Base-by-base conservation (phyloP, 2,329 filamentous ascomycete genomes). In the Aureobasidium sp. region DNA sequence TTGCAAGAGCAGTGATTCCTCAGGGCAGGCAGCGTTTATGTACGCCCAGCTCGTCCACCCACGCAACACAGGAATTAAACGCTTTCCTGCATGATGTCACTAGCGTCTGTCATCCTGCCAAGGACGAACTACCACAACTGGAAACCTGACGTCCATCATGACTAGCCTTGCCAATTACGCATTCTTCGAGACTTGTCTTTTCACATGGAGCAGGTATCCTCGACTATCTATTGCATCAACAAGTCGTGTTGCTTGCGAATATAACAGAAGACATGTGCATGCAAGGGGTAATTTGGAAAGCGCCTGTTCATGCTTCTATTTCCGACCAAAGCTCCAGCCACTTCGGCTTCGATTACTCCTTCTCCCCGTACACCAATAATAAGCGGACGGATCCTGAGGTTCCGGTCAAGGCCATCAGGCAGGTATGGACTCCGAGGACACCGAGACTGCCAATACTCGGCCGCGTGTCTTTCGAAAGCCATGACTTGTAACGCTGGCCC, bases 41-140 rank as follows among this genome's bases (percentile, higher is more conserved):
- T 57, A 46, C 41, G 34, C 27, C 32, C 6, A 55, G n/a, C 39
- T 17, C 20, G 23, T 26, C 50, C 50, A 17, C 34, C 20, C 13
- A 52, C 50, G 50, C 50, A 37, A 39, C 53, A 57, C 53, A 57
- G 36, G 53, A 57, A 57, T n/a, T 42, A 55, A 55, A 55, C 51
- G 51, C 51, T 23, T 29, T 10, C 41, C 26, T 39, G 52, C 52
- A 5, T 55, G 51, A 55, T 41, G 37, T 55, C 37, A 56, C 17
- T 56, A 44, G 37, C 52, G 52, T 26, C 37, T 12, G 3, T 1
- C 26, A 27, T 12, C 32, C 26, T 32, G 52, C 52, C 52, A 56
- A 56, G 53, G 17, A 44, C 27, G 39, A 34, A 46, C 3, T 23
- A 36, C 26, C 27, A 36, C 29, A n/a, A 37, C 34, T 37, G 34